Evolutionary conservation across 208 protist genomes (phyloP).

Genomic region (Acanthamoeba culbertsoni): DNA sequence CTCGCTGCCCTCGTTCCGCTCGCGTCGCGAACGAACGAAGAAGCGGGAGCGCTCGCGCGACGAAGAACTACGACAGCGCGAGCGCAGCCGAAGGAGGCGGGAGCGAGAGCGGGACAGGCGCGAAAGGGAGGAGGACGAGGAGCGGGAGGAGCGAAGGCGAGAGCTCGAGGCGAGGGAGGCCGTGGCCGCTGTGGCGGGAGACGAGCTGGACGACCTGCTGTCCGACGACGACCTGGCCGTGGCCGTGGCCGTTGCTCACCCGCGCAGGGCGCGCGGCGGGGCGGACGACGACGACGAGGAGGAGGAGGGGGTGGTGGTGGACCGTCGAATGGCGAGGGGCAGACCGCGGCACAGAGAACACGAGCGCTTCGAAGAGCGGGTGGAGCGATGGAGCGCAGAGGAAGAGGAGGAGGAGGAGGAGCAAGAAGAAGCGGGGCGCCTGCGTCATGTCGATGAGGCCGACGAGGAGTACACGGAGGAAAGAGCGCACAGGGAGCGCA

Average conservation of each 20-base stretch:
- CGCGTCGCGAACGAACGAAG: not conserved
- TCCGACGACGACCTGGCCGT: not conserved
- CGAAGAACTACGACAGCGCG: not conserved
- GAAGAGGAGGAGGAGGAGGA: not conserved
- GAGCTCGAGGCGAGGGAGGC: not conserved
- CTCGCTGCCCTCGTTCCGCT: not conserved
- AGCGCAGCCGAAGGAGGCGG: not conserved
- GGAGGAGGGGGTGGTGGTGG: not conserved
- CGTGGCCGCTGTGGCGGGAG: not conserved
- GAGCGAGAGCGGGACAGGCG: not conserved
- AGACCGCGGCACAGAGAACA: not conserved
- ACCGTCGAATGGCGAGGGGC: not conserved
- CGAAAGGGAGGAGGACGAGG: not conserved
- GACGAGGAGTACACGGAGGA: too few relatives aligned
- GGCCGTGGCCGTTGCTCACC: not conserved
- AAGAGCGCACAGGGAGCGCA: not conserved
- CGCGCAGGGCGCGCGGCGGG: too few relatives aligned
- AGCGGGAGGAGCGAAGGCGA: not conserved
- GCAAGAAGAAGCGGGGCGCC: not conserved
- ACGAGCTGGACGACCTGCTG: conserved; percentile 3
- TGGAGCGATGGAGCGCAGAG: not conserved
- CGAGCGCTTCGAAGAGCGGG: not conserved
- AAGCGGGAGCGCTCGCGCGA: not conserved
- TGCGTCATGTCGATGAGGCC: too few relatives aligned
- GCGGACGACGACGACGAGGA: not conserved